phyloP scores from a whole-genome alignment of 768 basidiomycete genomes.

The Trametopsis cervina region DNA sequence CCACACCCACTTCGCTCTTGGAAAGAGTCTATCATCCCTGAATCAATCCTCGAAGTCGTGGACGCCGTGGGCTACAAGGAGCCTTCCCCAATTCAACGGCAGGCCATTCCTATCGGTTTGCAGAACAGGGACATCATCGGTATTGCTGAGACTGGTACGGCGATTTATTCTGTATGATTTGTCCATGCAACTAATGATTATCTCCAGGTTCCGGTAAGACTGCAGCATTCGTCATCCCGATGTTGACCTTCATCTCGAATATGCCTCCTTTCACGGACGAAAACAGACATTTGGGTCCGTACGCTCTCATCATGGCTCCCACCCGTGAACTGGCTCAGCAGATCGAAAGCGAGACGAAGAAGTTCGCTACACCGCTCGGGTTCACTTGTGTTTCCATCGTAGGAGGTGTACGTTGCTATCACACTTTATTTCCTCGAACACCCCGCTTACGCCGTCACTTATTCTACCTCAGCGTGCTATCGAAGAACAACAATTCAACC shows the following conservation, averaged over 20 bases:
- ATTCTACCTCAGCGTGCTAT: conserved; percentile 60
- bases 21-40: conserved; percentile 82
- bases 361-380: conserved; percentile 86
- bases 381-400: conserved; percentile 97
- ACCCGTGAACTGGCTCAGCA: conserved; percentile 99
- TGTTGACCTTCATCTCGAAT: conserved; percentile 89
- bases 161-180: too few relatives aligned
- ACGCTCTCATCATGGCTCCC: conserved; percentile 87
- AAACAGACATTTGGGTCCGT: conserved; percentile 90
- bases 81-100: conserved; percentile 93
- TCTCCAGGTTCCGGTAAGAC: conserved; percentile 87
- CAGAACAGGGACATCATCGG: conserved; percentile 97
- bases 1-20: conserved; percentile 92
- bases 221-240: conserved; percentile 96
- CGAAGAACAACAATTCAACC: conserved; percentile 96
- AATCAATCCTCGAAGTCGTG: conserved; percentile 72
- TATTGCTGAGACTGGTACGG: conserved; percentile 92
- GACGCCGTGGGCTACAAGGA: conserved; percentile 95
- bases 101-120: conserved; percentile 98
- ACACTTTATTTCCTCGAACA: background rate
- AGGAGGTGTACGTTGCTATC: conserved; percentile 68
- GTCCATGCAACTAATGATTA: background rate
- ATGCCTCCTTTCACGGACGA: conserved; percentile 87
- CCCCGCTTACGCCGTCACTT: conserved; percentile 2
- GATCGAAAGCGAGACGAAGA: conserved; percentile 87